These are phyloP conservation scores for Babesia bigemina DNA, from an alignment of 169 alveolate genomes.

Conservation along the genomic window DNA sequence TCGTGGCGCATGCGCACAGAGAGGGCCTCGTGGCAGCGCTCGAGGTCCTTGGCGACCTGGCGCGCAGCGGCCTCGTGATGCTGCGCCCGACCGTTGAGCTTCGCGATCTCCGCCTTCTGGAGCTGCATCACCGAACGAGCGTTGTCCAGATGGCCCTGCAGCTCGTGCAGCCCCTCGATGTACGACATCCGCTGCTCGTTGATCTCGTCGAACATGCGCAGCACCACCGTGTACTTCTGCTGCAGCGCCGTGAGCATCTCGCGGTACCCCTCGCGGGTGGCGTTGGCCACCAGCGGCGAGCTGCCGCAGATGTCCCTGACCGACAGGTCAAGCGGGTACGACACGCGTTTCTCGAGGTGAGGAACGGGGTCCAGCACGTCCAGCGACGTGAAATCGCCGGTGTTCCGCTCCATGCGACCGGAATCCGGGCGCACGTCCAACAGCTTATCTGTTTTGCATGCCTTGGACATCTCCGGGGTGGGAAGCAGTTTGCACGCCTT, in stretches of 20 bases:
- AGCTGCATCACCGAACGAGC: slow-evolving; percentile 57
- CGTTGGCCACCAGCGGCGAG: slow-evolving; percentile 9
- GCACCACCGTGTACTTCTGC: slow-evolving; percentile 52
- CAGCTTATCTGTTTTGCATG: slow-evolving; percentile 8
- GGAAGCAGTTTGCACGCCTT: slow-evolving; percentile 19
- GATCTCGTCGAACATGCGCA: slow-evolving; percentile 58
- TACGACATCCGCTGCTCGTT: slow-evolving; percentile 68
- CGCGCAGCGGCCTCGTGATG: not conserved
- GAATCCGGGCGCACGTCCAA: not conserved
- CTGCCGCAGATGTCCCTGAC: slow-evolving; percentile 4
- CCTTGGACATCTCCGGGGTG: not conserved
- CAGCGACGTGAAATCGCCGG: not conserved
- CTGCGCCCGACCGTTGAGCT: not conserved
- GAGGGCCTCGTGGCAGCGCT: slow-evolving; percentile 8
- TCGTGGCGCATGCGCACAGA: slow-evolving; percentile 20
- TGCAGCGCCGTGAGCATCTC: slow-evolving; percentile 45
- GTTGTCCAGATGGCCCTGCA: slow-evolving; percentile 54
- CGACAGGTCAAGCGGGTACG: slow-evolving; percentile 31
- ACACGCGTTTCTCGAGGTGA: slow-evolving; percentile 3
- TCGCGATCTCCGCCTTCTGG: slow-evolving; percentile 45
- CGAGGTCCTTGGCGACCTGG: not conserved
- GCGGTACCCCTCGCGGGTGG: slow-evolving; percentile 28
- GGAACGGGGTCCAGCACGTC: slow-evolving; percentile 9
- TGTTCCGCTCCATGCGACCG: slow-evolving; percentile 3
- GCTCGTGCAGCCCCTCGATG: slow-evolving; percentile 59